Base-by-base conservation (phyloP, 371 early-diverging fungal species). In the Mucor plumbeus region DNA sequence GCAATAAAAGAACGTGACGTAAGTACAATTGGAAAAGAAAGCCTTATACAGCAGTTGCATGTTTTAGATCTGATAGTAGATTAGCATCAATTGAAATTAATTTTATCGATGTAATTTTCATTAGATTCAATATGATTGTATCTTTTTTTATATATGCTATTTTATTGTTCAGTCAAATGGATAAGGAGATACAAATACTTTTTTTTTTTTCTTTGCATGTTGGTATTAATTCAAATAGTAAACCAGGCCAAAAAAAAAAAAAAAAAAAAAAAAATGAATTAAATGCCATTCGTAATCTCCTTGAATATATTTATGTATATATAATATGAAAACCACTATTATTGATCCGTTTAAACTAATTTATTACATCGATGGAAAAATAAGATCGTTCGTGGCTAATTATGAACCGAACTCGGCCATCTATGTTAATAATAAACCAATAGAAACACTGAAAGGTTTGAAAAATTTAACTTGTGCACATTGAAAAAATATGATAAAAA, bases 401-500 rank as follows among this genome's bases (percentile, higher is more conserved):
- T 1, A 38, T 38, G 38, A 11, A 38, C 11, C 38, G 11, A 38
- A 38, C 5, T 38, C 38, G 38, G 38, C 38, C 11, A 9, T 26
- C 21, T 26, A 4, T 50, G 5, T 15, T 44, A 11, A 8, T 50
- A 10, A 8, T 50, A 50, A 50, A 50, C 50, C 50, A 50, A 50
- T 50, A 50, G 26, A 26, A 50, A 19, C 50, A 50, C 21, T 6
- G 7, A 44, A 17, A 17, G 7, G 21, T 21, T 10, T 19, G 7
- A 13, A 44, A 44, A 44, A 44, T 17, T 44, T 44, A 44, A 17
- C n/a, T 26, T 21, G 26, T 50, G 21, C 19, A 21, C 26, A 48
- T 50, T 50, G 11, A 19, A 44, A 44, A 50, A 50, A 50, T 50
- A 26, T 26, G 50, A 50, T 50, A 50, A 50, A 50, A 50, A 50